Evolutionary conservation across 371 early-diverging fungal genomes (phyloP), one percentile per base, ranked within the genome.

Genomic region (Mortierella sp.): DNA sequence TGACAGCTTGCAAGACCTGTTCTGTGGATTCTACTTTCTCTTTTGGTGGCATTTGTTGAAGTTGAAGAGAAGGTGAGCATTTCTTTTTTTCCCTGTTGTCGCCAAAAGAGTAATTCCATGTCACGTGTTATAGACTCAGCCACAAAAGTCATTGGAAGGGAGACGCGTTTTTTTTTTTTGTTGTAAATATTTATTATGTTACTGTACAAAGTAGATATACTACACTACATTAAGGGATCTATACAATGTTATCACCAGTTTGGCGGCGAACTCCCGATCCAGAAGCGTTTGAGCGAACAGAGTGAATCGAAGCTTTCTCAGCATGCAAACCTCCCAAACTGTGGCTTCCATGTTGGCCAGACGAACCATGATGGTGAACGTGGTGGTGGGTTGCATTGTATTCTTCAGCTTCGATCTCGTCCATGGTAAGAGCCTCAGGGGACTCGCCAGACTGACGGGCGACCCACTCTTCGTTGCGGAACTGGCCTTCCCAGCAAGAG

Each of bases 1-100:
- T 89, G 61, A 98, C 95, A 4, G 98, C 99, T 84, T 94, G 94
- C 10, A 91, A 83, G 40, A 87, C 82, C 47, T 89, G 85, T 64
- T 89, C 89, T 43, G 79, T 47, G n/a, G 76, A 85, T 57, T 89
- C 90, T 40, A 85, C 68, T 59, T 77, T 83, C 37, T 82, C 81
- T 34, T 81, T 77, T 37, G 85, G 72, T 47, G 84, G 73, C 75
- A 72, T 76, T 61, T 15, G 23, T 58, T 17, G 40, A 12, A 23
- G 22, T 22, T 3, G 23, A 28, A 6, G 12, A 45, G 23, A 53
- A 54, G 35, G 28, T 61, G 17, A 23, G n/a, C 15, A 6, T 53
- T 45, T 43, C 31, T 37, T 64, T 58, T 31, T 49, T 47, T 63
- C 19, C 34, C 32, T 43, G 53, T 53, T 53, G 53, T 26, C 53